These are phyloP conservation scores for Pestalotiopsis sp. DNA, from an alignment of 2,329 filamentous ascomycete species.

Conservation along the genomic window DNA sequence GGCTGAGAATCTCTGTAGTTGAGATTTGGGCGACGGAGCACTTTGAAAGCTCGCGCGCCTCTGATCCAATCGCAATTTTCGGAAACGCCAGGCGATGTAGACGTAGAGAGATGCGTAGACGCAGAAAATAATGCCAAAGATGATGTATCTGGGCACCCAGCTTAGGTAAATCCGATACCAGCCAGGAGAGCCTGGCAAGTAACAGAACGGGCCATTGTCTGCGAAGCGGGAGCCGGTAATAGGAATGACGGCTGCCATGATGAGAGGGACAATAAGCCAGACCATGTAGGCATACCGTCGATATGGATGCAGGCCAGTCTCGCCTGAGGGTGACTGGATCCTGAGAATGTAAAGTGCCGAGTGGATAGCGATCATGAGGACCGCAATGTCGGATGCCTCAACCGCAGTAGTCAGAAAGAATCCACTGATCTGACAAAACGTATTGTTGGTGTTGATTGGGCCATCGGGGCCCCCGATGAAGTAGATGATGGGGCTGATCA, in stretches of 20 bases:
- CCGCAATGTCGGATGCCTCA: constrained; percentile 69
- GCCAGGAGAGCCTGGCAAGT: constrained; percentile 62
- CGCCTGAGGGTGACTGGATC: constrained; percentile 44
- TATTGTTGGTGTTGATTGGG: constrained; percentile 47
- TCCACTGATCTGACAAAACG: constrained; percentile 67
- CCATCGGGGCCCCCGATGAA: constrained; percentile 43
- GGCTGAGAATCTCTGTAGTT: constrained; percentile 15
- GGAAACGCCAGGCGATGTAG: constrained; percentile 55
- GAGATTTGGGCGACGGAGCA: constrained; percentile 13
- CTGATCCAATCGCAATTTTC: constrained; percentile 35
- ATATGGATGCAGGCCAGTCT: constrained; percentile 69
- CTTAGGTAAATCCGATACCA: constrained; percentile 70
- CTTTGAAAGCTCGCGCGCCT: constrained; percentile 24
- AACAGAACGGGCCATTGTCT: constrained; percentile 51
- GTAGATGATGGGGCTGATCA: constrained; percentile 63
- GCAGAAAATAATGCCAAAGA: constrained; percentile 62
- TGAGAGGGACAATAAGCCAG: constrained; percentile 57
- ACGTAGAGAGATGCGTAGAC: constrained; percentile 71
- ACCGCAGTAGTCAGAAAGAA: constrained; percentile 68
- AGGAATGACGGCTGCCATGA: constrained; percentile 48
- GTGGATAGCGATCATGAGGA: constrained; percentile 73
- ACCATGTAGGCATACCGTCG: constrained; percentile 58
- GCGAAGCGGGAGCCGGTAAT: constrained; percentile 27
- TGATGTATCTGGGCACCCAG: constrained; percentile 74
- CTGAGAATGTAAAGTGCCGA: constrained; percentile 71